A percentile compares a stretch with the other conserved stretches of the same genome.
These are phyloP conservation scores for Magnusiomyces ingens DNA, from an alignment of 1,139 yeast genomes.

Conservation along the genomic window DNA sequence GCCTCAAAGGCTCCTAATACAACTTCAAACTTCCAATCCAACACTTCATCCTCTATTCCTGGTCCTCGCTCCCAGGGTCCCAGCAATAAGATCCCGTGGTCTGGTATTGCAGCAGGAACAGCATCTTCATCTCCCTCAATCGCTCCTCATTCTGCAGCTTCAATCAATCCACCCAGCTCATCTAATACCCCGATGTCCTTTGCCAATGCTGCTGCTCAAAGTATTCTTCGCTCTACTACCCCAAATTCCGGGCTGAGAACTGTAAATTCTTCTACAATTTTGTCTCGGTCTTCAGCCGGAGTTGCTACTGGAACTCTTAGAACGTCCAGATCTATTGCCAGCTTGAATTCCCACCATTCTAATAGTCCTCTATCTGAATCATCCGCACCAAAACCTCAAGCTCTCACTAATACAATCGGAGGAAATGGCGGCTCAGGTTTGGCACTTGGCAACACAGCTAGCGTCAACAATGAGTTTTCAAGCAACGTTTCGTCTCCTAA, in stretches of 20 bases:
- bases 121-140: slow-evolving; percentile 8
- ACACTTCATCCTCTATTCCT: not conserved
- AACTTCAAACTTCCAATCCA: not conserved
- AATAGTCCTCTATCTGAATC: slow-evolving; percentile 5
- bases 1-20: not conserved
- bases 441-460: no score
- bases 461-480: no score
- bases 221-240: slow-evolving; percentile 9
- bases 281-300: not conserved
- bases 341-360: slow-evolving; percentile 6
- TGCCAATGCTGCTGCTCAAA: slow-evolving; percentile 16
- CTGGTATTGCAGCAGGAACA: slow-evolving; percentile 22
- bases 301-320: not conserved
- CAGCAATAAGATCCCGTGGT: slow-evolving; percentile 21
- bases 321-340: slow-evolving; percentile 3
- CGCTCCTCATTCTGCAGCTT: not conserved
- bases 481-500: no score
- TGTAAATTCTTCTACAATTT: no score
- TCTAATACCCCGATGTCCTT: slow-evolving; percentile 12
- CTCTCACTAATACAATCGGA: not conserved
- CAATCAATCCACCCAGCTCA: not conserved
- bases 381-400: slow-evolving; percentile 3
- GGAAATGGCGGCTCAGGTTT: no score
- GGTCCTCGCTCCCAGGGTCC: slow-evolving; percentile 7
- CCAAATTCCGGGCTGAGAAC: not conserved